A percentile compares a stretch with the other conserved stretches of the same genome.
Conservation (phyloP, 495 filamentous ascomycete genomes). For the Achaetomiella virescens region DNA sequence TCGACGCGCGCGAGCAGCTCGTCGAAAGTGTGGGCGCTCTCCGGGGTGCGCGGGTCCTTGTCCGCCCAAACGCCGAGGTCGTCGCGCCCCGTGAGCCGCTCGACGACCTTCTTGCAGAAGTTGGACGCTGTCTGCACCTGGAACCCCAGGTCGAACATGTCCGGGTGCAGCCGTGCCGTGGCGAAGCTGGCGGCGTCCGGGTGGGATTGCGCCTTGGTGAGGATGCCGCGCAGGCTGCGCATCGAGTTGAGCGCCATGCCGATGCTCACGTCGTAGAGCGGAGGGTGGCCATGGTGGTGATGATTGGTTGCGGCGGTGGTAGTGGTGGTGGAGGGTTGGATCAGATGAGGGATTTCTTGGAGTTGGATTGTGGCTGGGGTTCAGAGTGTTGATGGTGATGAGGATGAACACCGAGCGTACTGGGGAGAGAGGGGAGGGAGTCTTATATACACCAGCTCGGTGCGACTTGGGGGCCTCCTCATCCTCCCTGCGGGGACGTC, state of each 20-base stretch:
- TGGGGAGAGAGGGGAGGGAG: too few relatives aligned
- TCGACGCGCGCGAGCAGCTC: conserved; percentile 37
- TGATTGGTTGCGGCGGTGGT: too few relatives aligned
- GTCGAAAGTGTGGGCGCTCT: conserved; percentile 29
- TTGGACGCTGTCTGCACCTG: conserved; percentile 37
- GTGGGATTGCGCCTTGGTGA: conserved; percentile 21
- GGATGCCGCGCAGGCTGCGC: conserved; percentile 13
- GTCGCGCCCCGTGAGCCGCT: conserved; percentile 26
- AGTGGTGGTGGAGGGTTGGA: too few relatives aligned
- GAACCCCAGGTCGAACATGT: conserved; percentile 46
- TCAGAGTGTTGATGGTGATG: too few relatives aligned
- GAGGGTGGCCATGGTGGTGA: conserved; percentile 18
- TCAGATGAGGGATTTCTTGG: too few relatives aligned
- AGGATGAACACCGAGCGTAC: too few relatives aligned
- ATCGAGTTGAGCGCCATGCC: conserved; percentile 2
- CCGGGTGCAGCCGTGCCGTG: conserved; percentile 26
- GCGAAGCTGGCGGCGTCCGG: conserved; percentile 21
- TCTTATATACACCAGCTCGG: too few relatives aligned
- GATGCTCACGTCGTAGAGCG: conserved; percentile 17
- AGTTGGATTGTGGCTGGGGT: too few relatives aligned
- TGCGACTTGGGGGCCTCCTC: too few relatives aligned
- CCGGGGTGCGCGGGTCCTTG: conserved; percentile 10
- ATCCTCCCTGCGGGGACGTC: too few relatives aligned
- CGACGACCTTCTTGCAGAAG: conserved; percentile 34
- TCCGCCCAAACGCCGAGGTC: not conserved